Percentiles rank a stretch among this genome's conserved stretches.
Evolutionary conservation across 1,284 basidiomycete genomes (phyloP).

Genomic region (Cystobasidium slooffiae): DNA sequence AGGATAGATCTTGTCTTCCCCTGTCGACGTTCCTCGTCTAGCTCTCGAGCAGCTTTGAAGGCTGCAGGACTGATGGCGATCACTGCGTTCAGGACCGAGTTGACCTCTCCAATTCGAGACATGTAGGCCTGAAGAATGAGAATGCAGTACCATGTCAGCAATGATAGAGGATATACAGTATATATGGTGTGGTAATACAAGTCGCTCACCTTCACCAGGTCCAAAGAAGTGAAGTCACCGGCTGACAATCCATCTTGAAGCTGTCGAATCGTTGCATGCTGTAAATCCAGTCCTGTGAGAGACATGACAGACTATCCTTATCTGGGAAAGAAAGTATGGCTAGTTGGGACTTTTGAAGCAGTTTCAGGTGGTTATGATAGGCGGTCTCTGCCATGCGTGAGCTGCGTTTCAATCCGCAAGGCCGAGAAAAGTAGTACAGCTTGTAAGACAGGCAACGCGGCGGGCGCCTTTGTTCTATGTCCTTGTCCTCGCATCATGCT

Average conservation of each 20-base stretch:
- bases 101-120: conserved; percentile 71
- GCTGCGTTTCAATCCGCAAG: too few relatives aligned
- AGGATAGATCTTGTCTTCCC: conserved; percentile 64
- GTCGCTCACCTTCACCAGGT: conserved; percentile 65
- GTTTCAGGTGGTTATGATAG: too few relatives aligned
- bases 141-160: too few relatives aligned
- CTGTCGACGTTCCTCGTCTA: conserved; percentile 64
- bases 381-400: too few relatives aligned
- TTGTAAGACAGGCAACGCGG: too few relatives aligned
- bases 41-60: conserved; percentile 62
- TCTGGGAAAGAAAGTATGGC: too few relatives aligned
- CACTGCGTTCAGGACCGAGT: conserved; percentile 67
- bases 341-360: too few relatives aligned
- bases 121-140: conserved; percentile 65
- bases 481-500: too few relatives aligned
- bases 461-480: too few relatives aligned
- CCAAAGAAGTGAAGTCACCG: conserved; percentile 66
- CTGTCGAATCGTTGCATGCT: conserved; percentile 67
- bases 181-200: background rate
- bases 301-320: conserved; percentile 55
- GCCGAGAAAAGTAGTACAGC: too few relatives aligned
- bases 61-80: conserved; percentile 69
- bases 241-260: conserved; percentile 64
- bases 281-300: conserved; percentile 60
- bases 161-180: background rate